Percentiles rank a stretch among this genome's conserved stretches.
Evolutionary conservation across 768 basidiomycete genomes (phyloP).

Genomic region (Psilocybe cyanescens): DNA sequence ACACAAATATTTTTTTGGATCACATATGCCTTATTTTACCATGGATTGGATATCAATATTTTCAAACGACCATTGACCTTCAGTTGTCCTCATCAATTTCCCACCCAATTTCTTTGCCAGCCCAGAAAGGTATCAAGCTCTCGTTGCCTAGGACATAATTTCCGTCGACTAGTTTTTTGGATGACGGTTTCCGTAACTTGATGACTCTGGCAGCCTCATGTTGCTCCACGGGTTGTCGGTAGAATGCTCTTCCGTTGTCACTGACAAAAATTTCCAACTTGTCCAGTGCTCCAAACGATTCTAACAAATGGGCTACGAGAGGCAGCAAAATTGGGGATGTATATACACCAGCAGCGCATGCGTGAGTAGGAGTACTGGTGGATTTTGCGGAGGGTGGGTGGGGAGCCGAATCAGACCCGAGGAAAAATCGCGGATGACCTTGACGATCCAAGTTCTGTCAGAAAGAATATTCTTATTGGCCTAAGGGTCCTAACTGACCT

Average conservation of each 20-base stretch:
- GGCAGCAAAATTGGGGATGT: slow-evolving; percentile 93
- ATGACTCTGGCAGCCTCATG: slow-evolving; percentile 37
- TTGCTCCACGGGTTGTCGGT: slow-evolving; percentile 42
- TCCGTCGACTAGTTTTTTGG: slow-evolving; percentile 45
- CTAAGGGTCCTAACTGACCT: slow-evolving; percentile 46
- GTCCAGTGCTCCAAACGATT: slow-evolving; percentile 86
- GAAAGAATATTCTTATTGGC: neutral
- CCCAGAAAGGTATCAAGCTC: slow-evolving; percentile 84
- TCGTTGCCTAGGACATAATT: slow-evolving; percentile 52
- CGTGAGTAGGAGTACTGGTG: slow-evolving; percentile 65
- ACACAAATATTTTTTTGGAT: neutral
- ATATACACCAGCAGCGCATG: slow-evolving; percentile 96
- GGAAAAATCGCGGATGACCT: slow-evolving; percentile 95
- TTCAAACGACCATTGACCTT: neutral
- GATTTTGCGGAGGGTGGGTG: slow-evolving; percentile 77
- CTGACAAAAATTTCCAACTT: slow-evolving; percentile 83
- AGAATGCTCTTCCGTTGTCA: slow-evolving; percentile 80
- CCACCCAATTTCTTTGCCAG: slow-evolving; percentile 83
- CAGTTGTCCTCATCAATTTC: slow-evolving; percentile 40
- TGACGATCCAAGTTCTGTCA: neutral
- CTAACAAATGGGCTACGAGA: slow-evolving; percentile 85
- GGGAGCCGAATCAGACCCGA: slow-evolving; percentile 96
- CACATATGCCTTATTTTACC: neutral
- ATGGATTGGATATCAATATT: neutral
- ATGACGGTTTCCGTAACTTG: slow-evolving; percentile 43